Base-by-base conservation (phyloP, 805 yeast genomes). In the Zygoascus biomembranicola region DNA sequence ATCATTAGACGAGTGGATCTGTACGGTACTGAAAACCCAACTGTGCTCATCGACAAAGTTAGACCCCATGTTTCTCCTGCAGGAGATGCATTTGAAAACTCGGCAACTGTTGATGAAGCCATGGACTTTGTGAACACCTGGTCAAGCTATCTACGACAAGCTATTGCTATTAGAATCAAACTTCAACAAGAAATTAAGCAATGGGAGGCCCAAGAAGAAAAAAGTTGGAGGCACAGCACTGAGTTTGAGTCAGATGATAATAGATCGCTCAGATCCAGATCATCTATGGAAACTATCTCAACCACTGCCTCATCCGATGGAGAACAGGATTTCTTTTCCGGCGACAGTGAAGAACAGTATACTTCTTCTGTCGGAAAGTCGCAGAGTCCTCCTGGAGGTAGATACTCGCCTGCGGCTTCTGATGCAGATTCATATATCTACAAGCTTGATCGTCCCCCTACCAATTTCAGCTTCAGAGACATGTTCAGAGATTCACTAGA, bases 101-200 rank as follows among this genome's bases (percentile, higher is more conserved):
- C 50, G 11, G 52, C 32, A 31, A 51, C 59, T 20, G 56, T 65
- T n/a, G 65, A 64, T 6, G 64, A 59, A n/a, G 66, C 65, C 6
- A 47, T 62, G 31, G 63, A 61, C 8, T 64, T 68, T 48, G 69
- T 64, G 5, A 57, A 56, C 11, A 58, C 69, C 1, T 68, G 71
- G 70, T 61, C 67, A 2, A 43, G 57, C 2, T 68, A 66, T 47
- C 53, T 68, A 26, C 59, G 63, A 16, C 57, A 62, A 10, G 66
- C 69, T 1, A 60, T 68, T 47, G 71, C 70, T 3, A 59, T 61
- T 8, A 56, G 71, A 2, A 68, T 64, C 5, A 54, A 63, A 1
- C 56, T 62, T 11, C 54, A 64, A 13, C 56, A 61, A 46, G 62
- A 62, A 50, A 59, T 57, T 28, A 61, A 53, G 28, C 51, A 51